These are phyloP conservation scores for Cyathus pygmaeus DNA, from an alignment of 1,284 basidiomycete species.

Conservation along the genomic window DNA sequence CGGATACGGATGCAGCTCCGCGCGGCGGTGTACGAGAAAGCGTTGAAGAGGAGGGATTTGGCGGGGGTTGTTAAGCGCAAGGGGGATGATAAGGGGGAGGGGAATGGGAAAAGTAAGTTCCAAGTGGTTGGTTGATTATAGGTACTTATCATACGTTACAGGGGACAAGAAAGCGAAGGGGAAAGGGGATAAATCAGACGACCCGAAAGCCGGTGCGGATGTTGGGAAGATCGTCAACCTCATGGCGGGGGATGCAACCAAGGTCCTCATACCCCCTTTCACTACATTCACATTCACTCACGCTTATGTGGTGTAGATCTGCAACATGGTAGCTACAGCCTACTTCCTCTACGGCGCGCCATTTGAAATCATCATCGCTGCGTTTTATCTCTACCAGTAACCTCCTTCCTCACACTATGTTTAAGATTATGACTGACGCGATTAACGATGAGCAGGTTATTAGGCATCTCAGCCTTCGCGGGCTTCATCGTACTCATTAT, in stretches of 20 bases:
- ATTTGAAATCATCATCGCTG: slow-evolving; percentile 83
- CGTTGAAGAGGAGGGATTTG: slow-evolving; percentile 85
- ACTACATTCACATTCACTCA: not conserved
- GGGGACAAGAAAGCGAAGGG: slow-evolving; percentile 35
- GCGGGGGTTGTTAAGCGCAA: slow-evolving; percentile 76
- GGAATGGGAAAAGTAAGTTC: not conserved
- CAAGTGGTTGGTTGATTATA: not conserved
- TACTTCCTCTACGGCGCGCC: slow-evolving; percentile 81
- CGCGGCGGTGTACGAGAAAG: slow-evolving; percentile 91
- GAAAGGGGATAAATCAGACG: slow-evolving; percentile 54
- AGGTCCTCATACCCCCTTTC: slow-evolving; percentile 40
- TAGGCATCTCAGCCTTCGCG: slow-evolving; percentile 86
- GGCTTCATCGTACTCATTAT: slow-evolving; percentile 83
- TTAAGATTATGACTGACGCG: slow-evolving; percentile 4
- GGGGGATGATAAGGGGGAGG: slow-evolving; percentile 25
- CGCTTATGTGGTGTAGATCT: slow-evolving; percentile 43
- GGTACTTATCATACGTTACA: not conserved
- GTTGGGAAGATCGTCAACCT: slow-evolving; percentile 83
- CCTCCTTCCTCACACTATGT: slow-evolving; percentile 8
- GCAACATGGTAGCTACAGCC: slow-evolving; percentile 58
- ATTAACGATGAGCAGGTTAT: slow-evolving; percentile 58
- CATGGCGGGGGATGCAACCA: slow-evolving; percentile 77
- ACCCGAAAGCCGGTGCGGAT: slow-evolving; percentile 75
- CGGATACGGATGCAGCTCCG: no score
- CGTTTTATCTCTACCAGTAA: slow-evolving; percentile 83